Evolutionary conservation across 805 yeast species (phyloP), one percentile per base, ranked within the genome.

Genomic region (Candida caryicola): DNA sequence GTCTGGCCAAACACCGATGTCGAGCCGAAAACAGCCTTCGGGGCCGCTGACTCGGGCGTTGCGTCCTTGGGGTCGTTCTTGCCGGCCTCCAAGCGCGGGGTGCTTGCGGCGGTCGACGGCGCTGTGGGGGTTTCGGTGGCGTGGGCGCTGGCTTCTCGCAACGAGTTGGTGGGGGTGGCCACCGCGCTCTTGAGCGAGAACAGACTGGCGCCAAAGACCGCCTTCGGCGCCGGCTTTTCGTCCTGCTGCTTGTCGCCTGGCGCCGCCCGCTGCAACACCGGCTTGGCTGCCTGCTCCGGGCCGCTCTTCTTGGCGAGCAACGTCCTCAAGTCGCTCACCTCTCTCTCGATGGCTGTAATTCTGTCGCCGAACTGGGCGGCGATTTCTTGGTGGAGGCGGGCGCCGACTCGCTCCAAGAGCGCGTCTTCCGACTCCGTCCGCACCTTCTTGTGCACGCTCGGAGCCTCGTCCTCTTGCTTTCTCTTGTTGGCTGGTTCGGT

Each of bases 1-100:
- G 46, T 53, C 14, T 58, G 52, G 5, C 71, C 73, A 51, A 69
- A 67, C 2, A 69, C 45, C n/a, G 64, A 59, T 9, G 70, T 54
- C 2, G 77, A 54, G 3, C 73, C 77, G 51, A 67, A 67, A 3
- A 60, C 64, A 1, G 64, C 64, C 33, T 26, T 42, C 41, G 31
- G 34, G 3, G 34, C 26, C 17, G 21, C 14, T 21, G 19, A 30
- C 35, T 40, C 31, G 8, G 40, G 35, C 14, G 31, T 36, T 17
- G 39, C 30, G 10, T 37, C 37, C 17, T 43, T 41, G 9, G 7
- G 7, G 7, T 21, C 25, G 25, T 10, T 10, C 25, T 21, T 10
- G 25, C 25, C 25, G 10, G 25, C 25, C 25, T 7, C 25, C 7
- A 7, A 7, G 7, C 25, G 25, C 4, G 45, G 43, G 9, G 44